A percentile compares a stretch with the other conserved stretches of the same genome.
phyloP scores from a whole-genome alignment of 345 rosid species.

The Moricandia moricandioides region DNA sequence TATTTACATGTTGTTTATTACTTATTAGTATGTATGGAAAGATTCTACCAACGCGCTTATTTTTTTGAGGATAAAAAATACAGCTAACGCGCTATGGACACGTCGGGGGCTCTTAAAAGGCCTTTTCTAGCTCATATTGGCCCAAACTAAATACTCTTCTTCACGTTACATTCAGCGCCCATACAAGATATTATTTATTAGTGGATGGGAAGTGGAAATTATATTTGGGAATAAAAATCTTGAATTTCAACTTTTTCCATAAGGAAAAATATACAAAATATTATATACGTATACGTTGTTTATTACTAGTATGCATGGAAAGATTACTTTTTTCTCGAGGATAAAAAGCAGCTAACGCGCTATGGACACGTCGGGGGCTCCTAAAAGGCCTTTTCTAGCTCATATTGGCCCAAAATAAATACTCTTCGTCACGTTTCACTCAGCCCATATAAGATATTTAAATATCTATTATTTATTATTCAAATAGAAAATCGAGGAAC shows the following conservation, averaged over 20 bases:
- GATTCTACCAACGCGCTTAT: slow-evolving; percentile 23
- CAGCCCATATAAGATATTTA: neutral
- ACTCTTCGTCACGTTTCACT: neutral
- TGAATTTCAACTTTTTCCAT: slow-evolving; percentile 10
- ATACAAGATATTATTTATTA: too few species aligned
- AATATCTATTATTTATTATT: neutral
- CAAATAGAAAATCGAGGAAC: neutral
- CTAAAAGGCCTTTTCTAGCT: neutral
- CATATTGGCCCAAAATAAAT: neutral
- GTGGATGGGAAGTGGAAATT: neutral
- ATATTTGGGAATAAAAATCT: slow-evolving; percentile 5
- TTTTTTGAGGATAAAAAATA: neutral
- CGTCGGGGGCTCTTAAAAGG: neutral
- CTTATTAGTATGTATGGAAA: neutral
- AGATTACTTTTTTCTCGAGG: neutral
- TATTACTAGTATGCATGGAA: neutral
- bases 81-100: neutral
- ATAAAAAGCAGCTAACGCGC: neutral
- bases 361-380: neutral
- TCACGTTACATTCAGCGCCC: neutral
- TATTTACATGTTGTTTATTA: neutral
- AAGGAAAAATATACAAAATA: too few species aligned
- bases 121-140: neutral
- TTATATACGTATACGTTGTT: too few species aligned
- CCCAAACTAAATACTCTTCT: neutral